phyloP scores from a whole-genome alignment of 2,329 filamentous ascomycete species.

The Fusarium hainanense region DNA sequence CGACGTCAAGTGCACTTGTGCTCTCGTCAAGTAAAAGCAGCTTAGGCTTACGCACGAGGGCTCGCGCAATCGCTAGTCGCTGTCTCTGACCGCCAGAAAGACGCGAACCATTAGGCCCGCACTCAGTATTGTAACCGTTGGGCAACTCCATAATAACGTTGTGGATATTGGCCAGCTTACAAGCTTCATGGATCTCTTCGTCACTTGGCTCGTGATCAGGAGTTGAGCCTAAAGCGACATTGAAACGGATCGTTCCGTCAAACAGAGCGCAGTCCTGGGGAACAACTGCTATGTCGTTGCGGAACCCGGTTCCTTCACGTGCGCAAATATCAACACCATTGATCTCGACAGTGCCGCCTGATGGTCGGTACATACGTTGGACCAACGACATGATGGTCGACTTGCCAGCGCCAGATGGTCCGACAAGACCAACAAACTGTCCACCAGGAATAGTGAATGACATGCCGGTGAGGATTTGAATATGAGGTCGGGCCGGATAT shows the following conservation, averaged over 20 bases:
- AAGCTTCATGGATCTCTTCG: slow-evolving; percentile 73
- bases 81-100: slow-evolving; percentile 85
- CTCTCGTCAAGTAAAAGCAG: slow-evolving; percentile 85
- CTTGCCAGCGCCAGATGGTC: slow-evolving; percentile 74
- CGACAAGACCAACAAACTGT: slow-evolving; percentile 72
- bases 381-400: slow-evolving; percentile 71
- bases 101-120: slow-evolving; percentile 78
- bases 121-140: slow-evolving; percentile 72
- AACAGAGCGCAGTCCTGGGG: slow-evolving; percentile 70
- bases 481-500: slow-evolving; percentile 71
- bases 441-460: slow-evolving; percentile 67
- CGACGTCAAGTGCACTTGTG: slow-evolving; percentile 80
- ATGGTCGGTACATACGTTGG: slow-evolving; percentile 61
- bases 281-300: slow-evolving; percentile 65
- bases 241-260: slow-evolving; percentile 66
- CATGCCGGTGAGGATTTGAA: slow-evolving; percentile 66
- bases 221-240: slow-evolving; percentile 64
- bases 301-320: slow-evolving; percentile 57
- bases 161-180: slow-evolving; percentile 76
- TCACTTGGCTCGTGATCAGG: slow-evolving; percentile 66
- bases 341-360: slow-evolving; percentile 55
- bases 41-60: slow-evolving; percentile 76
- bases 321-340: slow-evolving; percentile 60
- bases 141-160: slow-evolving; percentile 72
- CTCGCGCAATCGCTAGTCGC: slow-evolving; percentile 80